Base-by-base conservation (phyloP, 768 basidiomycete genomes). In the Postia placenta region DNA sequence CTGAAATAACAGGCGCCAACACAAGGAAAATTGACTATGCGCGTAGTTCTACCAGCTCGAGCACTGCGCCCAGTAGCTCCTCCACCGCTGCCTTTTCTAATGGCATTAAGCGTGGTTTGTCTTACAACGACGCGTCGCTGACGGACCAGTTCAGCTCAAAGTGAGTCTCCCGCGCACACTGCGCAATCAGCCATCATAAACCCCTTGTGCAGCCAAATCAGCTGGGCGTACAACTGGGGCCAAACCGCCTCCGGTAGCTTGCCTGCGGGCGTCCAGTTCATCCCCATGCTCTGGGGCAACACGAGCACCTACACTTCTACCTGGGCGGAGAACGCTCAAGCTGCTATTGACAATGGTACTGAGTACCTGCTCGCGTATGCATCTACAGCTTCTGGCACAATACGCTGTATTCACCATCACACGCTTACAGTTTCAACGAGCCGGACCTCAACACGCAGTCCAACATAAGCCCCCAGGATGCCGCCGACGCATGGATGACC, bases 201-300 rank as follows among this genome's bases (percentile, higher is more conserved):
- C 0, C 20, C 15, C 6, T 2, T 0, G 11, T 24, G 14, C 48
- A 62, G 63, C 24, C 52, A 60, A 43, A 47, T 60, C 37, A 51
- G 49, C 26, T 64, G 57, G 55, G 58, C 54, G 36, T 64, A 64
- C 56, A 59, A 64, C 57, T 64, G 63, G 63, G 58, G 47, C 39
- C 45, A 54, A 30, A 30, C 42, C 22, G 28, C 36, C 40, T 43
- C 38, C 22, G 61, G 60, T 42, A 37, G 5, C 15, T 49, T 64
- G 26, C 54, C 57, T 11, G 33, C 36, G 1, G 55, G 52, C 42
- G 50, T 56, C 44, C 35, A 47, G 28, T 65, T 30, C 52, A 56
- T 62, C 42, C 62, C 64, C 27, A 61, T 62, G 64, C 60, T 63
- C 44, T 65, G 56, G 54, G 52, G 58, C 48, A 48, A 49, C 23